A percentile compares a stretch with the other conserved stretches of the same genome.
Evolutionary conservation across 495 filamentous ascomycete species (phyloP).

Genomic region (Penicillium odoratum): DNA sequence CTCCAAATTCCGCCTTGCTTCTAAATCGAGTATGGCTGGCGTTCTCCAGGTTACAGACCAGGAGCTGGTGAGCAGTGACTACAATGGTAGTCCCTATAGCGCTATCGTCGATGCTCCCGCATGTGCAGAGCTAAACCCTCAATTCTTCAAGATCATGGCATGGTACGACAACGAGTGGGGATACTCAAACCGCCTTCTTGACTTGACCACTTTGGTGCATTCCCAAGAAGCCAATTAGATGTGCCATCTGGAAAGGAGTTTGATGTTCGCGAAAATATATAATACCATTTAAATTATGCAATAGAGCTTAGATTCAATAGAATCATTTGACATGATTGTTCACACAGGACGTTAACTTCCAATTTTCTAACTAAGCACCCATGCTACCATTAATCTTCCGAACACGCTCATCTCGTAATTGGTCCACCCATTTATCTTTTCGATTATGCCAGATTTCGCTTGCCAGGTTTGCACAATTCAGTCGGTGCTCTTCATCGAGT

Average conservation of each 20-base stretch:
- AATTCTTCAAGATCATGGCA: slow-evolving; percentile 42
- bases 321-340: background rate
- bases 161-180: slow-evolving; percentile 44
- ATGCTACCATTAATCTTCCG: no score
- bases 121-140: slow-evolving; percentile 33
- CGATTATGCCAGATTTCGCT: no score
- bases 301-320: background rate
- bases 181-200: slow-evolving; percentile 37
- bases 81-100: slow-evolving; percentile 32
- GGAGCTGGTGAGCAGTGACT: slow-evolving; percentile 37
- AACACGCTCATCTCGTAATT: no score
- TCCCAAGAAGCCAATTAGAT: slow-evolving; percentile 17
- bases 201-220: slow-evolving; percentile 31
- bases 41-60: slow-evolving; percentile 33
- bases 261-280: background rate
- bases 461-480: no score
- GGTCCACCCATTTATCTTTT: no score
- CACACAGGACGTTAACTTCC: background rate
- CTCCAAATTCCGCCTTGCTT: slow-evolving; percentile 30
- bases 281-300: background rate
- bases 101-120: slow-evolving; percentile 35
- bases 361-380: no score
- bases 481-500: no score
- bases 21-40: slow-evolving; percentile 31
- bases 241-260: background rate